A percentile compares a stretch with the other conserved stretches of the same genome.
Conservation (phyloP, 2,329 filamentous ascomycete genomes). For the Rutstroemia sp. region DNA sequence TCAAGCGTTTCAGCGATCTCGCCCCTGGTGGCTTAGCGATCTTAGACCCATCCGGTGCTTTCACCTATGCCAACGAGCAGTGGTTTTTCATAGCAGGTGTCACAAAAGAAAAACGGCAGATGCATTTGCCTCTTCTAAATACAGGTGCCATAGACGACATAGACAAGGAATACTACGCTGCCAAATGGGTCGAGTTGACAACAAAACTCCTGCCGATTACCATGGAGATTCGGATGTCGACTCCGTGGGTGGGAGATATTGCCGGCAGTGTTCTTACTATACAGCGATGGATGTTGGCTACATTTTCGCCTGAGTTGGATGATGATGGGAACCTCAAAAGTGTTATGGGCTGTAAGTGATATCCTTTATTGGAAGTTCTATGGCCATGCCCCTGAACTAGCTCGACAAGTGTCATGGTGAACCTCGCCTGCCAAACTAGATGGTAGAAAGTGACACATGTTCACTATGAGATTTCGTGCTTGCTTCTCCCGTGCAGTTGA, state of each 20-base stretch:
- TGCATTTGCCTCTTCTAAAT: constrained; percentile 27
- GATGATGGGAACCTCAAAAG: constrained; percentile 58
- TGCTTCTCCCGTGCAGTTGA: neutral
- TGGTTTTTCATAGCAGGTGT: constrained; percentile 28
- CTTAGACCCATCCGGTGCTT: constrained; percentile 8
- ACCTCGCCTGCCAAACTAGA: neutral
- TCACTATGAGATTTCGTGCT: too few species aligned
- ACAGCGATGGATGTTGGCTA: constrained; percentile 75
- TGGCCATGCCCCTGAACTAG: constrained; percentile 48
- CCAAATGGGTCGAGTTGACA: constrained; percentile 9
- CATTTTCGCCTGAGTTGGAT: constrained; percentile 65
- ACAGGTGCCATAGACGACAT: constrained; percentile 61
- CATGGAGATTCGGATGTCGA: constrained; percentile 7
- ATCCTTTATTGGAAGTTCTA: constrained; percentile 42
- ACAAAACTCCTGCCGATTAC: neutral
- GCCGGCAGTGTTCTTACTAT: constrained; percentile 55
- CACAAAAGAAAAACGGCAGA: neutral
- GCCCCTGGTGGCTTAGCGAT: constrained; percentile 49
- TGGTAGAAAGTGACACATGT: too few species aligned
- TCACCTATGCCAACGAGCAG: constrained; percentile 55
- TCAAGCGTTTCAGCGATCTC: constrained; percentile 75
- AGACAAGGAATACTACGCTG: neutral
- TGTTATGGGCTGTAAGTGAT: constrained; percentile 50
- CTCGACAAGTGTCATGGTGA: neutral
- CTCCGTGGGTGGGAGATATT: constrained; percentile 40